Percentiles rank a stretch among this genome's conserved stretches.
Evolutionary conservation across 1,139 yeast genomes (phyloP).

Genomic region (Magnusiomyces suaveolens): DNA sequence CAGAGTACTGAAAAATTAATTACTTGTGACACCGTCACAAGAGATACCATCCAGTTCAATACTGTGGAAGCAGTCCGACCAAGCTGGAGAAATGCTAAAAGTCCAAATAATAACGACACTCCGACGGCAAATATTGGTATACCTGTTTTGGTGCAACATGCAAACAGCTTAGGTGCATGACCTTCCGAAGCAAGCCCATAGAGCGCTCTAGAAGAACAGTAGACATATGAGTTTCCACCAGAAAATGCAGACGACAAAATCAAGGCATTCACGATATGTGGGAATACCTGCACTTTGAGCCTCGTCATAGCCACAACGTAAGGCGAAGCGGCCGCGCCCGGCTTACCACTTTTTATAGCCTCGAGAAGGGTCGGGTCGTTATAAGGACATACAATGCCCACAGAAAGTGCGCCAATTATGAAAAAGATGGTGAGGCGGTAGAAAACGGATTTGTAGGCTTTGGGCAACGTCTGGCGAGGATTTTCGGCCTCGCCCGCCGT

Average conservation of each 20-base stretch:
- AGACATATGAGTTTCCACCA: slow-evolving; percentile 65
- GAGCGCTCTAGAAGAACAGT: slow-evolving; percentile 48
- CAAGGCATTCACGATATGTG: slow-evolving; percentile 54
- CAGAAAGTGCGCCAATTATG: slow-evolving; percentile 51
- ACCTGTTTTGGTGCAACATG: slow-evolving; percentile 41
- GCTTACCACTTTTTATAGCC: slow-evolving; percentile 40
- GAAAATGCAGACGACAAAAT: slow-evolving; percentile 56
- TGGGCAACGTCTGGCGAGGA: slow-evolving; percentile 66
- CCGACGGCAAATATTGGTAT: slow-evolving; percentile 48
- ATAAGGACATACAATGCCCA: slow-evolving; percentile 49
- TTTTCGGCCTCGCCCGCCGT: slow-evolving; percentile 60
- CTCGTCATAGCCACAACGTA: slow-evolving; percentile 55
- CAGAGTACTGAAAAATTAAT: slow-evolving; percentile 60
- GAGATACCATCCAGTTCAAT: slow-evolving; percentile 61
- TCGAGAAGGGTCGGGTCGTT: slow-evolving; percentile 39
- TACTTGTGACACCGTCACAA: slow-evolving; percentile 73
- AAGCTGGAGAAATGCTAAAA: slow-evolving; percentile 38
- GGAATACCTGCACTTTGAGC: slow-evolving; percentile 43
- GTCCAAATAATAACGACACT: slow-evolving; percentile 40
- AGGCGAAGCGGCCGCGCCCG: slow-evolving; percentile 57
- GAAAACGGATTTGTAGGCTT: slow-evolving; percentile 53
- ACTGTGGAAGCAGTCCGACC: slow-evolving; percentile 54
- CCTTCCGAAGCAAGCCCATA: slow-evolving; percentile 55
- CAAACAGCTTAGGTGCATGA: slow-evolving; percentile 41
- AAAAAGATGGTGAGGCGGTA: slow-evolving; percentile 57